A percentile compares a stretch with the other conserved stretches of the same genome.
phyloP scores from a whole-genome alignment of 2,329 filamentous ascomycete genomes.

The Teratosphaeria epicoccoides region DNA sequence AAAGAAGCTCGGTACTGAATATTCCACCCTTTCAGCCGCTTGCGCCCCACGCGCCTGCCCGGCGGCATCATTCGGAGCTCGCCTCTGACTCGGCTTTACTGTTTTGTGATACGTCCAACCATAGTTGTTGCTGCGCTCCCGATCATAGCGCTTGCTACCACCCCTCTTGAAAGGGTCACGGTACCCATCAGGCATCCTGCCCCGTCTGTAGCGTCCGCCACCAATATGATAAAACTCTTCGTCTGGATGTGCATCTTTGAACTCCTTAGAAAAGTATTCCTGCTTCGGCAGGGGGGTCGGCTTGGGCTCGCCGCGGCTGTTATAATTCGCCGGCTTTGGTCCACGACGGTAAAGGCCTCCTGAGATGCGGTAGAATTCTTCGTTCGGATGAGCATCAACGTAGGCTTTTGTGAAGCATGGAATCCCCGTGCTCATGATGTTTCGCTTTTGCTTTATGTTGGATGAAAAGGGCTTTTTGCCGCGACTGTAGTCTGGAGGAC shows the following conservation, averaged over 20 bases:
- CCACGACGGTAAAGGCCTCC: background rate
- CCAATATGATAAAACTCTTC: slow-evolving; percentile 8
- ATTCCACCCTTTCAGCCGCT: background rate
- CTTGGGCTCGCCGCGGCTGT: background rate
- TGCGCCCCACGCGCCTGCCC: background rate
- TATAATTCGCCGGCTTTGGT: background rate
- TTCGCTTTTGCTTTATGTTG: background rate
- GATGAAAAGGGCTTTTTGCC: background rate
- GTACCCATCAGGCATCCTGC: background rate
- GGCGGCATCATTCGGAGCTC: background rate
- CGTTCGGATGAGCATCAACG: slow-evolving; percentile 3
- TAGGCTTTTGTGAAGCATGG: background rate
- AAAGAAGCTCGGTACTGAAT: background rate
- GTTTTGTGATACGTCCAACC: background rate
- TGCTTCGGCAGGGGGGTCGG: background rate
- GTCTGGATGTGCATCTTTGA: slow-evolving; percentile 4
- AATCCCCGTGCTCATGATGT: background rate
- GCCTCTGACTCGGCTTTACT: background rate
- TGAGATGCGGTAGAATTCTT: background rate
- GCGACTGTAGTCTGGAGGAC: background rate
- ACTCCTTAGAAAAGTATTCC: slow-evolving; percentile 1
- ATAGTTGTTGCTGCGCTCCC: background rate
- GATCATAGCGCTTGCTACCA: background rate
- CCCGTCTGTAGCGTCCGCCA: slow-evolving; percentile 2
- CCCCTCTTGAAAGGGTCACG: background rate